Evolutionary conservation across 306 rosid genomes (phyloP).

Genomic region (Cucurbita moschata): DNA sequence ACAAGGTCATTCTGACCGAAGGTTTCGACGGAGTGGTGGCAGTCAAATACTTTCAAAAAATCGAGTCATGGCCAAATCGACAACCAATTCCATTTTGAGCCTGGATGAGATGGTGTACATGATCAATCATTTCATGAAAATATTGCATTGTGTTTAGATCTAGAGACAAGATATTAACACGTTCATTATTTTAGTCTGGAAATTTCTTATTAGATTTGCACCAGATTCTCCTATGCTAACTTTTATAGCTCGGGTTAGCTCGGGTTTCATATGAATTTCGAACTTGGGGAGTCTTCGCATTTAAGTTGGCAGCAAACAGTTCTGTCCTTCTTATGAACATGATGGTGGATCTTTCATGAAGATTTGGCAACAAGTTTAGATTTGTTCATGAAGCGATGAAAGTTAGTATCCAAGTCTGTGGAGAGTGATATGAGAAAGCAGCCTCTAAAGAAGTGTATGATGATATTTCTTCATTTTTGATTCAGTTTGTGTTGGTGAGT

Average conservation of each 20-base stretch:
- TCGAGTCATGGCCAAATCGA: slow-evolving; percentile 72
- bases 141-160: not conserved
- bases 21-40: slow-evolving; percentile 76
- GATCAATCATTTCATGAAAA: not conserved
- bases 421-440: too few relatives aligned
- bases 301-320: not conserved
- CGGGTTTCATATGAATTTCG: not conserved
- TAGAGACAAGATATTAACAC: not conserved
- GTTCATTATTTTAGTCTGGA: not conserved
- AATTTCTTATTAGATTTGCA: not conserved
- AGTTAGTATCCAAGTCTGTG: too few relatives aligned
- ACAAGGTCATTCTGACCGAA: slow-evolving; percentile 75
- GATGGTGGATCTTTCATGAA: not conserved
- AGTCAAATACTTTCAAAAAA: slow-evolving; percentile 51
- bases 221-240: not conserved
- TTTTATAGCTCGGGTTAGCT: not conserved
- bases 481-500: too few relatives aligned
- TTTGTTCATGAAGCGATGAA: not conserved
- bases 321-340: not conserved
- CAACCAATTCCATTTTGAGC: slow-evolving; percentile 33
- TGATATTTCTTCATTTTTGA: too few relatives aligned
- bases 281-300: not conserved
- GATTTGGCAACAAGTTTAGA: not conserved
- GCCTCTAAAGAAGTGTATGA: too few relatives aligned
- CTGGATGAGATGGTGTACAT: not conserved